Base-by-base conservation (phyloP, 2,329 filamentous ascomycete genomes). In the Hymenoscyphus salicellus region DNA sequence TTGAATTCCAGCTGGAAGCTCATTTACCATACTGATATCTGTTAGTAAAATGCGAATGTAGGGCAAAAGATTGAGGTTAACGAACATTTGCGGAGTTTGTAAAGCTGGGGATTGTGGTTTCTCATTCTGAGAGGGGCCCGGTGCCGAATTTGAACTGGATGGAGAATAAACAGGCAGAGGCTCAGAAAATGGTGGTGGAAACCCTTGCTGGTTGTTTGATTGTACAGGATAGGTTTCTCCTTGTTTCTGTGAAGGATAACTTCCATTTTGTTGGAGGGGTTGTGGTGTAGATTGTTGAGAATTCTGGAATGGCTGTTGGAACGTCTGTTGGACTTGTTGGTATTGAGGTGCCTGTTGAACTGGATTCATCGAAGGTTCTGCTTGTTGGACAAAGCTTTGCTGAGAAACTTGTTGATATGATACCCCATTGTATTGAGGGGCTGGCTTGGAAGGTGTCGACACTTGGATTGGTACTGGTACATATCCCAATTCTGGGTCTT, bases 401-500 rank as follows among this genome's bases (percentile, higher is more conserved):
- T 66, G 41, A 30, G 61, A 17, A 6, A 55, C 58, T 17, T 38
- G 61, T 17, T 59, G 33, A 52, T 52, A 52, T 26, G 20, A 14
- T 26, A 52, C 23, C 5, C 10, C 2, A 7, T 26, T 52, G 20
- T 52, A 52, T 52, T 52, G 20, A 26, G 46, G 46, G 20, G 23
- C 46, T 23, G 46, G 20, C 1, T 20, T 52, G 46, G 46, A 11
- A 55, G 38, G 43, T 20, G 26, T 52, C 16, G 57, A 46, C 10
- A 55, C 57, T 32, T 41, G 16, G 6, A 33, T 52, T 36, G 58
- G 38, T 8, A 23, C 30, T 16, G 59, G 6, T 16, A 55, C 16
- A 55, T 55, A 68, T 43, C 41, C 46, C 38, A 56, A 23, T 23
- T 63, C 63, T 30, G 62, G 59, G 36, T 59, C 23, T 36, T 52